Evolutionary conservation across 441 rosid species (phyloP), one percentile per base, ranked within the genome.

Genomic region (Syzygium syzygioides): DNA sequence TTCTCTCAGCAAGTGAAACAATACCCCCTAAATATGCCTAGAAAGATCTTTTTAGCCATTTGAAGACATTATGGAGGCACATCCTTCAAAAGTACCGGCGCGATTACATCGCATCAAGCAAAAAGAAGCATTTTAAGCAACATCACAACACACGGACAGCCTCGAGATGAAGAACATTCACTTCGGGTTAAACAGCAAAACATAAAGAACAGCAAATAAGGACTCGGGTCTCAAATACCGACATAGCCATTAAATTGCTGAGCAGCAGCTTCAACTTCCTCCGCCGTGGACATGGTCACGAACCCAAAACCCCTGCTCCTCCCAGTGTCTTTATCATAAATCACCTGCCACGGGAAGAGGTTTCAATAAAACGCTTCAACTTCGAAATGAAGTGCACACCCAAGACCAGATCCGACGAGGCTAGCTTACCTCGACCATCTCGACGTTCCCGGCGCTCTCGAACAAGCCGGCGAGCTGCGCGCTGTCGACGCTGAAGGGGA

Each of bases 281-380:
- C 93, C 13, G 53, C 59, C 28, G 94, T 87, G 19, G 99, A 95
- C 99, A 98, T 98, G 64, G 98, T 96, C 90, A 97, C 99, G 90
- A 98, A 98, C 32, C 96, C 99, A 90, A 97, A 98, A 64, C 99
- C 99, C 87, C 99, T 94, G 94, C 99, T 98, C 90, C 99, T 91
- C 45, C 99, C 99, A 85, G 99, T 95, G 55, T 90, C 92, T 92
- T 96, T 98, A 88, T 98, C 99, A 92, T 97, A 97, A 85, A 97
- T 97, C 32, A 96, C 96, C 99, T 96, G 90, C 86, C 90, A 93
- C 60, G 90, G 90, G 5, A 37, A 66, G 14, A 28, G 6, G 37
- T 41, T 28, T 7, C 4, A 4, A 76, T 20, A 41, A 12, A 18
- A 41, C 4, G 1, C 13, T 37, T 76, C 52, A 14, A 76, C 83